Conservation (phyloP, 768 basidiomycete species). For the Omphalotus guepiniiformis region DNA sequence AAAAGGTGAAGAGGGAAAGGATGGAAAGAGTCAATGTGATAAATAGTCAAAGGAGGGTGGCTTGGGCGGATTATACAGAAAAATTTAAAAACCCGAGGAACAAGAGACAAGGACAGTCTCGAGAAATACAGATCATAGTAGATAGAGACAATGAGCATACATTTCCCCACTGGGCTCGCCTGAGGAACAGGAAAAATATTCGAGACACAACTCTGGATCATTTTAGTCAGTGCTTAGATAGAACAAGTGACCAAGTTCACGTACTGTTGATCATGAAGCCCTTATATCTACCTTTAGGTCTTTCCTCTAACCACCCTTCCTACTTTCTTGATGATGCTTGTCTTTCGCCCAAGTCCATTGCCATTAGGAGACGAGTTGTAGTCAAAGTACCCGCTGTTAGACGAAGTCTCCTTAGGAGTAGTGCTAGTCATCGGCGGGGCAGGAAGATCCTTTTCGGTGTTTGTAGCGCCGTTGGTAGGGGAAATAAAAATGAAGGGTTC, state of each 20-base stretch:
- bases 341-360: conserved; percentile 59
- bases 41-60: no score
- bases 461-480: conserved; percentile 27
- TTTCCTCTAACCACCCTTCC: conserved; percentile 62
- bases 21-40: no score
- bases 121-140: no score
- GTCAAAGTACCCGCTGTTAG: conserved; percentile 48
- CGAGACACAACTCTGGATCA: conserved; percentile 24
- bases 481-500: conserved; percentile 72
- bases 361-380: conserved; percentile 32
- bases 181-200: not conserved
- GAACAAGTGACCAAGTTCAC: no score
- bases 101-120: no score
- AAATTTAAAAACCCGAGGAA: no score
- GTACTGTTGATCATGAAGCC: no score
- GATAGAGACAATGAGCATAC: no score
- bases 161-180: no score
- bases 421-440: conserved; percentile 34
- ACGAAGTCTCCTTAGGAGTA: conserved; percentile 33
- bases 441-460: conserved; percentile 54
- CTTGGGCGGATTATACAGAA: no score
- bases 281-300: not conserved
- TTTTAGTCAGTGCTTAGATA: no score
- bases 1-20: no score
- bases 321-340: conserved; percentile 77